These are phyloP conservation scores for Psidium friedrichsthalianum DNA, from an alignment of 345 rosid species.

Conservation along the genomic window DNA sequence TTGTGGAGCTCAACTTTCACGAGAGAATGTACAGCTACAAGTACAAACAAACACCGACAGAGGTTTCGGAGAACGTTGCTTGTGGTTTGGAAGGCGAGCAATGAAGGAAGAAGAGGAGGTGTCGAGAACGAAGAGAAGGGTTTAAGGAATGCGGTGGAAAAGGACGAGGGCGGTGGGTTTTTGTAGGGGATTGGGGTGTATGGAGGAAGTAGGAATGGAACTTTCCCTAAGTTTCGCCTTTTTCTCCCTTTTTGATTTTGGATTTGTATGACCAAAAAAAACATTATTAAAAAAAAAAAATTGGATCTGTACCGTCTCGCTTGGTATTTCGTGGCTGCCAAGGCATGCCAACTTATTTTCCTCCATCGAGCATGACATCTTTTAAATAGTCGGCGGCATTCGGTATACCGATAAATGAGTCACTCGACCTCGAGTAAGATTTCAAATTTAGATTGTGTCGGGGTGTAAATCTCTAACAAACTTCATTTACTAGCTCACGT, in stretches of 20 bases:
- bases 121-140: not conserved
- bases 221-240: not conserved
- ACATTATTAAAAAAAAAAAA: too few species aligned
- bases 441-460: too few species aligned
- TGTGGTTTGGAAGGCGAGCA: not conserved
- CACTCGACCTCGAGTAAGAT: too few species aligned
- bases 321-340: not conserved
- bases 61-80: not conserved
- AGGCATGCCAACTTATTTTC: not conserved
- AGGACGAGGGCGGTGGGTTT: not conserved
- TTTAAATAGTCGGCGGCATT: not conserved
- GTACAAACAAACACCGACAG: not conserved
- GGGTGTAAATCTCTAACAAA: too few species aligned
- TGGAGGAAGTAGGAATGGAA: not conserved
- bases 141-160: not conserved
- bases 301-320: not conserved
- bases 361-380: not conserved
- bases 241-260: not conserved
- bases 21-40: not conserved
- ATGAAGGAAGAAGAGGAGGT: not conserved
- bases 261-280: not conserved
- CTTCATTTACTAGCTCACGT: too few species aligned
- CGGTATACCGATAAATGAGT: rapidly evolving
- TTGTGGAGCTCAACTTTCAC: not conserved
- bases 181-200: not conserved